Evolutionary conservation across 345 rosid species (phyloP).

Genomic region (Angophora floribunda): DNA sequence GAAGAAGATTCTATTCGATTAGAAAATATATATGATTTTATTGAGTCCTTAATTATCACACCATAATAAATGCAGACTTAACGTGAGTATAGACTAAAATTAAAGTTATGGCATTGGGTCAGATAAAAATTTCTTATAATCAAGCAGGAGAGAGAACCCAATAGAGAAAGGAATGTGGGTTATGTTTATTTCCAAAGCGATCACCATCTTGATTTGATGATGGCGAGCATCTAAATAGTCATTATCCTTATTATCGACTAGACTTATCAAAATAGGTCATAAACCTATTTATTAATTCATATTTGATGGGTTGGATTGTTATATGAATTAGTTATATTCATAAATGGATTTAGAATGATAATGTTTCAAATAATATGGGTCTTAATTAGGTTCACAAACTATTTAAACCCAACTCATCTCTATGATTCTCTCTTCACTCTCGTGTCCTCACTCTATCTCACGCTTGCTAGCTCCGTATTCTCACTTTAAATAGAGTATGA

Average conservation of each 20-base stretch:
- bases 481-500: too few relatives aligned
- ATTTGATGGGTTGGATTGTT: too few relatives aligned
- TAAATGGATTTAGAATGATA: too few relatives aligned
- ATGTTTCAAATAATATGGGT: too few relatives aligned
- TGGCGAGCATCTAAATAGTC: background rate
- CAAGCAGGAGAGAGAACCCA: background rate
- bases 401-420: too few relatives aligned
- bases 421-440: rapidly evolving
- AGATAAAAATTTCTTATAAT: too few relatives aligned
- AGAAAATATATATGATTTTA: background rate
- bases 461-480: rapidly evolving
- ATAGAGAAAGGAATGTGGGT: background rate
- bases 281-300: too few relatives aligned
- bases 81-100: background rate
- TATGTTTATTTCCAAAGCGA: background rate
- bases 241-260: rapidly evolving
- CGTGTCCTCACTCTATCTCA: too few relatives aligned
- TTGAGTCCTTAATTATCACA: background rate
- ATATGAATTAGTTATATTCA: too few relatives aligned
- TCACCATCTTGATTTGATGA: background rate
- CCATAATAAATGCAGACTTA: background rate
- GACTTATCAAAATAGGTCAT: too few relatives aligned
- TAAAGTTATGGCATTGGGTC: background rate
- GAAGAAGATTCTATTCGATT: background rate
- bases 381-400: too few relatives aligned